These are phyloP conservation scores for Zoysia matrella DNA, from an alignment of 202 grass and related monocot species.

Conservation along the genomic window DNA sequence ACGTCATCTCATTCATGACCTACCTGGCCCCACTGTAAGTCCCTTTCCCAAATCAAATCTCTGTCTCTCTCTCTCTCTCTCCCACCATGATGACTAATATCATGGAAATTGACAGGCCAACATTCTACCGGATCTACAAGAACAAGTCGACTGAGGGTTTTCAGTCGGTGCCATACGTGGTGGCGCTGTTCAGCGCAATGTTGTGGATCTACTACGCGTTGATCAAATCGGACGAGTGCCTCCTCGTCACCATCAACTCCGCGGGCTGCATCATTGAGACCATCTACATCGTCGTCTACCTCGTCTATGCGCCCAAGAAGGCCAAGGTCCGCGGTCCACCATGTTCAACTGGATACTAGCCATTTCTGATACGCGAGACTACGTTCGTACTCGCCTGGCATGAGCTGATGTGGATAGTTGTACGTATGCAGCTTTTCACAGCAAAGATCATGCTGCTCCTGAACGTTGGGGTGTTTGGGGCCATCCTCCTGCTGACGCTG, in stretches of 20 bases:
- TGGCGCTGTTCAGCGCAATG: too few species aligned
- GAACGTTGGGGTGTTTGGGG: constrained; percentile 45
- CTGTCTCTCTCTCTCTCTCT: constrained; percentile 58
- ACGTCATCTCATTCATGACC: too few species aligned
- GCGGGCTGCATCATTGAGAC: too few species aligned
- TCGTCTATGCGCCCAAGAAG: constrained; percentile 49
- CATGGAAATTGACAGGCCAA: neutral
- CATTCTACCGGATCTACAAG: too few species aligned
- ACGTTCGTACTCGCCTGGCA: neutral
- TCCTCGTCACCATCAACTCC: too few species aligned
- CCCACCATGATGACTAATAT: neutral
- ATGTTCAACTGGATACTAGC: too few species aligned
- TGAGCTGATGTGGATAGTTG: neutral
- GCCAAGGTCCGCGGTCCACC: constrained; percentile 47
- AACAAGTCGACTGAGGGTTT: too few species aligned
- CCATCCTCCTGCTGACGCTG: constrained; percentile 76
- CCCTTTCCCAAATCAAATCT: neutral
- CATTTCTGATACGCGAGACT: neutral
- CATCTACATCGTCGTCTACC: too few species aligned
- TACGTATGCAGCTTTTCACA: constrained; percentile 64
- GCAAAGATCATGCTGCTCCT: constrained; percentile 20
- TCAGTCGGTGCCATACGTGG: too few species aligned
- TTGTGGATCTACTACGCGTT: too few species aligned
- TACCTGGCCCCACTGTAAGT: too few species aligned
- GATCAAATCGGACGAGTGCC: too few species aligned